A percentile compares a stretch with the other conserved stretches of the same genome.
Conservation (phyloP, 176 grass and related monocot genomes). For the Musa itinerans region DNA sequence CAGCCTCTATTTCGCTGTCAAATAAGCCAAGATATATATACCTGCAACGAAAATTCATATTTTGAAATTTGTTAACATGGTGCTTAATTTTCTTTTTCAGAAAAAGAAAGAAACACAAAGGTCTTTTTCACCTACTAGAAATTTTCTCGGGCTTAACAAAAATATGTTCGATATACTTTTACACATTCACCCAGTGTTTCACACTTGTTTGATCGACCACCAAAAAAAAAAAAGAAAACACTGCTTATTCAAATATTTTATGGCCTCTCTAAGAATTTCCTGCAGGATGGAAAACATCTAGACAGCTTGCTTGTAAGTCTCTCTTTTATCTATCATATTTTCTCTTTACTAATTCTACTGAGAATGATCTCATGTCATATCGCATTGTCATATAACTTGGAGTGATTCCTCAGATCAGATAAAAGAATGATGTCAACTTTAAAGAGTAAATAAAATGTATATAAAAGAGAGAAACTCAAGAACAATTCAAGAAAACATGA, state of each 20-base stretch:
- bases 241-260: too few relatives aligned
- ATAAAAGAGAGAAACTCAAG: neutral
- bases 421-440: neutral
- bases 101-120: neutral
- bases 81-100: neutral
- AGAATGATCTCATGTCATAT: too few relatives aligned
- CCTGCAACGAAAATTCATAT: conserved; percentile 32
- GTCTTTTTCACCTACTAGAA: neutral
- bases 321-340: too few relatives aligned
- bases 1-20: conserved; percentile 93
- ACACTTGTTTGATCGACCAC: too few relatives aligned
- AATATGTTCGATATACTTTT: too few relatives aligned
- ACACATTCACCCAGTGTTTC: too few relatives aligned
- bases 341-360: too few relatives aligned
- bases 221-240: too few relatives aligned
- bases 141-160: too few relatives aligned
- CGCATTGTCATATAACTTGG: neutral
- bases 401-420: neutral
- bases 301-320: too few relatives aligned
- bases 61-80: neutral
- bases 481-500: neutral
- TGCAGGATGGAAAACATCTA: too few relatives aligned
- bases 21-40: conserved; percentile 98
- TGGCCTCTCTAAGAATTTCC: too few relatives aligned
- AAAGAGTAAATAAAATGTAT: neutral